Evolutionary conservation across 2,329 filamentous ascomycete genomes (phyloP).

Genomic region (Colletotrichum sp.): DNA sequence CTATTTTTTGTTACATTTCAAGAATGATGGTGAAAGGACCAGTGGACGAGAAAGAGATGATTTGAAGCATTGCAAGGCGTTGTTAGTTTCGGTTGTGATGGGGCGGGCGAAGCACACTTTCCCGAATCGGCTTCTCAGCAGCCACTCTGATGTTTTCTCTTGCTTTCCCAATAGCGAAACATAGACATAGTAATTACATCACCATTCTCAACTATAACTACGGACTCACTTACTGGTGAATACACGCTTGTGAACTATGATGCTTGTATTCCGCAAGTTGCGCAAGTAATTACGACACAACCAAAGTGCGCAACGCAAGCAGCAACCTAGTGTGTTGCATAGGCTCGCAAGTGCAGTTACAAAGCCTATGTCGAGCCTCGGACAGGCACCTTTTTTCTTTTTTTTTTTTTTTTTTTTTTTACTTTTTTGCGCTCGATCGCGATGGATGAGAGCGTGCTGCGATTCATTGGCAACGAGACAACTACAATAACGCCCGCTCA

Average conservation of each 20-base stretch:
- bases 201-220: not conserved
- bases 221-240: not conserved
- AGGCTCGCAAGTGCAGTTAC: not conserved
- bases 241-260: not conserved
- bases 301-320: not conserved
- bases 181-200: not conserved
- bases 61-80: constrained; percentile 3
- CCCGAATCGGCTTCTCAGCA: constrained; percentile 1
- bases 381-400: not conserved
- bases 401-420: not conserved
- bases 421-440: not conserved
- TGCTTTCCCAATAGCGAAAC: not conserved
- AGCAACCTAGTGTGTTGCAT: not conserved
- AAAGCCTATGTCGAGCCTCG: not conserved
- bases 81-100: not conserved
- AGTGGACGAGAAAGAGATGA: not conserved
- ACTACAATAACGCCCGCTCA: not conserved
- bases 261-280: not conserved
- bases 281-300: not conserved
- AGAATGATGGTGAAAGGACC: not conserved
- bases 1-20: not conserved
- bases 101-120: not conserved
- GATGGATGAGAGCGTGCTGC: not conserved
- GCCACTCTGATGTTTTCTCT: not conserved
- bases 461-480: not conserved